Evolutionary conservation across 2,329 filamentous ascomycete genomes (phyloP).

Genomic region (Aspergillus pseudonomiae): DNA sequence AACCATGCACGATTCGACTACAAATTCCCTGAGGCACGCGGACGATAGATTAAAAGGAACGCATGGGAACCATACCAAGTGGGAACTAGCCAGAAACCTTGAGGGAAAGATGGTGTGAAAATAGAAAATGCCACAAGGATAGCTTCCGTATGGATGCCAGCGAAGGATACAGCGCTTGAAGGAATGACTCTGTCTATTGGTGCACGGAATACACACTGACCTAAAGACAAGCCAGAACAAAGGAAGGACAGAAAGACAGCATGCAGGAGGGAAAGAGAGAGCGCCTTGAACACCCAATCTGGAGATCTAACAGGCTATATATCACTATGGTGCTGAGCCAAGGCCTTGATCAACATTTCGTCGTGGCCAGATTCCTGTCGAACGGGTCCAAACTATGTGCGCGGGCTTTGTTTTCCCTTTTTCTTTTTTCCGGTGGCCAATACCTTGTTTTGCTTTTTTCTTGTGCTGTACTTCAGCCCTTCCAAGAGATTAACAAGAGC

Average conservation of each 20-base stretch:
- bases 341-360: conserved; percentile 15
- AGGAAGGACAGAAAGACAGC: conserved; percentile 13
- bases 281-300: neutral
- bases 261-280: conserved; percentile 10
- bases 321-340: neutral
- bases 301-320: conserved; percentile 7
- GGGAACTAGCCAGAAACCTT: neutral
- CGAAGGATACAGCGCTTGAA: neutral
- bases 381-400: neutral
- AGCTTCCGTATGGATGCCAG: neutral
- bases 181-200: neutral
- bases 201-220: neutral
- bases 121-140: too few relatives aligned
- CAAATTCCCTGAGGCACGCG: neutral
- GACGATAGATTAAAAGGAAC: conserved; percentile 1
- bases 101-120: neutral
- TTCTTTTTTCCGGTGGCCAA: neutral
- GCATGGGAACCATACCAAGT: neutral
- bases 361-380: conserved; percentile 9
- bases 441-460: neutral
- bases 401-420: neutral
- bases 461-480: neutral
- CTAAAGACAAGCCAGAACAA: conserved; percentile 5
- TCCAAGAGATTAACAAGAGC: too few relatives aligned
- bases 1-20: conserved; percentile 8